Conservation (phyloP, 106 monocot genomes). For the Agapanthus africanus region DNA sequence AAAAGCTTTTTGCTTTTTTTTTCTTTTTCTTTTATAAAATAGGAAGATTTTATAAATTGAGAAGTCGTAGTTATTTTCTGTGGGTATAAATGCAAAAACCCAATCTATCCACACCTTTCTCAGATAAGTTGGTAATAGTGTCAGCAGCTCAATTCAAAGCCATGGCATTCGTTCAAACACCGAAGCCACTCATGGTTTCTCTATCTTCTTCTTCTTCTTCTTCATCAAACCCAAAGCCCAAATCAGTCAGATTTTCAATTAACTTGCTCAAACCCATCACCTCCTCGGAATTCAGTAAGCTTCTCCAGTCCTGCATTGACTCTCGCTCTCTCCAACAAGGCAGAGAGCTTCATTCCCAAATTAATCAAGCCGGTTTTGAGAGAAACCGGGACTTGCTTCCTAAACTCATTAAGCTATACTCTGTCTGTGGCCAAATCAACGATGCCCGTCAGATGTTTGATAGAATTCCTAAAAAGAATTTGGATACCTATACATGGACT, state of each 20-base stretch:
- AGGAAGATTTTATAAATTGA: too few species aligned
- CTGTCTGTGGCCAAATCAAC: conserved; percentile 16
- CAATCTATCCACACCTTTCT: too few species aligned
- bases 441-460: conserved; percentile 30
- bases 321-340: conserved; percentile 25
- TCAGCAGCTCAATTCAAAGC: too few species aligned
- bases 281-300: conserved; percentile 22
- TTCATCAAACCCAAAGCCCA: neutral
- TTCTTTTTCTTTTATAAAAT: too few species aligned
- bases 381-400: conserved; percentile 33
- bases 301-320: conserved; percentile 37
- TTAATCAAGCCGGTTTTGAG: conserved; percentile 34
- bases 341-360: conserved; percentile 26
- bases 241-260: neutral
- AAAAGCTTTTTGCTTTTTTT: too few species aligned
- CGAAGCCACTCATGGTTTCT: neutral
- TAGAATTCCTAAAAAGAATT: conserved; percentile 16
- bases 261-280: neutral
- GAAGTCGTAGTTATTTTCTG: too few species aligned
- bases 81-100: too few species aligned
- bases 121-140: too few species aligned
- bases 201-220: conserved; percentile 4
- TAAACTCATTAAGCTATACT: conserved; percentile 32
- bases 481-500: conserved; percentile 22
- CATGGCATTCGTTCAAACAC: neutral